phyloP scores from a whole-genome alignment of 2,329 filamentous ascomycete species.

The Didymella sp. region DNA sequence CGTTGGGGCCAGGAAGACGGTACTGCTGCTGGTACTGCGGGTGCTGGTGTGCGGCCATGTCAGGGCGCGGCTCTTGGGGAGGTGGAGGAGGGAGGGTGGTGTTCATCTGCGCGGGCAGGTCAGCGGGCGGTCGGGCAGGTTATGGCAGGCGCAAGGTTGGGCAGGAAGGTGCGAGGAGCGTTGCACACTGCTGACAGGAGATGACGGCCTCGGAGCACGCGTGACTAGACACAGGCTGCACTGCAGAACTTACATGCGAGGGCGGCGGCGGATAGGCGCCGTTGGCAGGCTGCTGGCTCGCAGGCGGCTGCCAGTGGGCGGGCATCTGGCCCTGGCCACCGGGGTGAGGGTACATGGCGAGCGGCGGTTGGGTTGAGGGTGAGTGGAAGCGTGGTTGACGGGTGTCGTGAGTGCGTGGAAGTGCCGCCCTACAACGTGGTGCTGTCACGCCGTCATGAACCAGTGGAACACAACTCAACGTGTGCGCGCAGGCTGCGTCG shows the following conservation, averaged over 20 bases:
- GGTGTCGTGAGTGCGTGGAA: slow-evolving; percentile 8
- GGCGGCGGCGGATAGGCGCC: slow-evolving; percentile 45
- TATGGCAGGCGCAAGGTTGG: slow-evolving; percentile 13
- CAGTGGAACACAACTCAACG: slow-evolving; percentile 24
- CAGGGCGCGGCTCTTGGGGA: slow-evolving; percentile 49
- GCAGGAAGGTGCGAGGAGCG: slow-evolving; percentile 3
- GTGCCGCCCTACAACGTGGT: slow-evolving; percentile 32
- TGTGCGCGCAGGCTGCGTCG: slow-evolving; percentile 14
- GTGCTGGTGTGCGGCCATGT: slow-evolving; percentile 56
- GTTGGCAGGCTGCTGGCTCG: slow-evolving; percentile 43
- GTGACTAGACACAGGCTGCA: slow-evolving; percentile 2
- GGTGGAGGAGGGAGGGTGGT: slow-evolving; percentile 44
- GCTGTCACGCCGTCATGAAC: slow-evolving; percentile 41
- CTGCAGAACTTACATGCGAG: slow-evolving; percentile 40
- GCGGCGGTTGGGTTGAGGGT: slow-evolving; percentile 1
- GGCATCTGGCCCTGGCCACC: slow-evolving; percentile 49
- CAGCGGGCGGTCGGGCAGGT: slow-evolving; percentile 21
- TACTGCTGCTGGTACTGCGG: slow-evolving; percentile 55
- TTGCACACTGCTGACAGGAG: slow-evolving; percentile 12
- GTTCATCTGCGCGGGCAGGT: slow-evolving; percentile 42
- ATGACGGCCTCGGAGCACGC: background rate
- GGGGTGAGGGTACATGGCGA: slow-evolving; percentile 47
- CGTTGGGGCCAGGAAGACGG: slow-evolving; percentile 55
- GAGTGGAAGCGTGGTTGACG: slow-evolving; percentile 6
- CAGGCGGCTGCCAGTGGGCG: slow-evolving; percentile 49